Evolutionary conservation across 2,329 filamentous ascomycete species (phyloP), one percentile per base, ranked within the genome.

Genomic region (Fulvia fulva): DNA sequence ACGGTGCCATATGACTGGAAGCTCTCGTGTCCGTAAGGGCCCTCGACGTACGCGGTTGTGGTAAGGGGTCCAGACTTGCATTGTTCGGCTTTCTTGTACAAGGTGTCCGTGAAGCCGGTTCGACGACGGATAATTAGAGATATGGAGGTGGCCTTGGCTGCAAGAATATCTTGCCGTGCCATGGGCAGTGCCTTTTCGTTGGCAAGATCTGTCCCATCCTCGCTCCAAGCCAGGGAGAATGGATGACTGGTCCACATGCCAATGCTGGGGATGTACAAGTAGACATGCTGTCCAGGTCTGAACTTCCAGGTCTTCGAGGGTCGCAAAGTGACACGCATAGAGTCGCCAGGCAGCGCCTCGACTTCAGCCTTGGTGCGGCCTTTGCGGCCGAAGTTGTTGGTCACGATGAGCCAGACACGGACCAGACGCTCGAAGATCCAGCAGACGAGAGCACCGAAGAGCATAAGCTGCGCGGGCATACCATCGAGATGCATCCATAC

Each of bases 1-100:
- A 87, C 86, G 45, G 95, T 94, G 41, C 94, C 93, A 74, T 97
- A 97, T 7, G 92, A 97, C 74, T 91, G 87, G 63, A 97, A 86
- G 60, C 86, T 86, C 75, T 96, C 88, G 70, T 91, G 71, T 58
- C 78, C 78, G 71, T 97, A 97, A 0, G 94, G 93, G 0, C 94
- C 94, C 76, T 97, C 94, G 61, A 95, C 85, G 58, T 89, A 85
- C 32, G 90, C 91, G 58, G 81, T 82, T 56, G 92, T 79, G 11
- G 80, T 80, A 60, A 92, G 77, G 14, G 80, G 80, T 30, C 77
- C 78, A 23, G 75, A 74, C n/a, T 79, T 77, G 21, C 79, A 75
- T 28, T 76, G 74, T 57, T 80, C 78, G 6, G 89, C 91, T 59
- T 81, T 84, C 67, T 89, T 79, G 78, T 85, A 95, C 2, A 97